Conservation (phyloP, 2,329 filamentous ascomycete genomes). For the Metarhizium robertsii region DNA sequence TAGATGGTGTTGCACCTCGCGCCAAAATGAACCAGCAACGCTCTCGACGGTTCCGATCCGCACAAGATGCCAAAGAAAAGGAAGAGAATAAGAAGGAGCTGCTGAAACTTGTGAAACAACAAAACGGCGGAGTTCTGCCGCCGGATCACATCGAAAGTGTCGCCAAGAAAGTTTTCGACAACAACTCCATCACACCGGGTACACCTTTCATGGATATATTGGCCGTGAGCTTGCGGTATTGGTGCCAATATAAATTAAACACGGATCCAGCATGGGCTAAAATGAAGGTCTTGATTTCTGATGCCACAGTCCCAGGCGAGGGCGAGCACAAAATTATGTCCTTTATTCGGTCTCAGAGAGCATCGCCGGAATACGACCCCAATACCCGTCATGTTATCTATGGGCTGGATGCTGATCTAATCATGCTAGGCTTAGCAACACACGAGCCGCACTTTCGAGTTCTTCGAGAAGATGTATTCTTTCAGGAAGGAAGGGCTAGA, state of each 20-base stretch:
- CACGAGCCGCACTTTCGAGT: constrained; percentile 97
- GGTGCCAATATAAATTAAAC: constrained; percentile 96
- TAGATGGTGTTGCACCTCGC: constrained; percentile 91
- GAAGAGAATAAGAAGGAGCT: constrained; percentile 86
- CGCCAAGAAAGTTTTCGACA: constrained; percentile 87
- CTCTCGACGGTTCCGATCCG: constrained; percentile 87
- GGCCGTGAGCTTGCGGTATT: constrained; percentile 82
- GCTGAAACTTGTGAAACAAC: constrained; percentile 71
- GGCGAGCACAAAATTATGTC: constrained; percentile 99
- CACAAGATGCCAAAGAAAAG: constrained; percentile 90
- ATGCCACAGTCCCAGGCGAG: constrained; percentile 94
- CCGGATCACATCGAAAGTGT: constrained; percentile 51
- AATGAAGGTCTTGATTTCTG: constrained; percentile 95
- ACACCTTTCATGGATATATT: constrained; percentile 99
- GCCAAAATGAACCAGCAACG: constrained; percentile 99
- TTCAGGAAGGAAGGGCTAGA: constrained; percentile 73
- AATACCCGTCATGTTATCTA: constrained; percentile 98
- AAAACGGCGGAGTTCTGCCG: constrained; percentile 57
- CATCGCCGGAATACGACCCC: constrained; percentile 83
- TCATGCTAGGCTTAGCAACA: constrained; percentile 94
- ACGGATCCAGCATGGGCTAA: constrained; percentile 94
- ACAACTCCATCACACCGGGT: constrained; percentile 79
- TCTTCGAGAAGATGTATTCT: constrained; percentile 92
- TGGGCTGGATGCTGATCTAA: constrained; percentile 92
- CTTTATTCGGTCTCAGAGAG: constrained; percentile 87